These are phyloP conservation scores for Fusarium chlamydosporum DNA, from an alignment of 2,329 filamentous ascomycete species.

Conservation along the genomic window DNA sequence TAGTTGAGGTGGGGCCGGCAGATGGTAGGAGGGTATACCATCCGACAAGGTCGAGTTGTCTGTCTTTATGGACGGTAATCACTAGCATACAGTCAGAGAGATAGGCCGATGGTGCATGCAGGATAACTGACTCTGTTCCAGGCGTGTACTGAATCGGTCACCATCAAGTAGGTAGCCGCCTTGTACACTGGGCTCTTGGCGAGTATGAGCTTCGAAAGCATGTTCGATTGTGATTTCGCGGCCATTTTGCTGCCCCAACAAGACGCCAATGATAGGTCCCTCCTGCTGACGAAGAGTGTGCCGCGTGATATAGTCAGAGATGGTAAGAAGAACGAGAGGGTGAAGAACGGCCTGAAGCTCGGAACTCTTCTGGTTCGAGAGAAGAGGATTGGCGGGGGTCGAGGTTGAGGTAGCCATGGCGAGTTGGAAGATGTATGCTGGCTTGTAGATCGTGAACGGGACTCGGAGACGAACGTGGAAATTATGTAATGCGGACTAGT, in stretches of 20 bases:
- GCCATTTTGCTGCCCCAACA: conserved; percentile 93
- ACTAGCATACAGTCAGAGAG: conserved; percentile 66
- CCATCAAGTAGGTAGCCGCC: conserved; percentile 74
- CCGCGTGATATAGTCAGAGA: conserved; percentile 96
- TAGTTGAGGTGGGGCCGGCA: conserved; percentile 77
- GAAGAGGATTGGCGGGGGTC: conserved; percentile 65
- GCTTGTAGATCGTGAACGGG: neutral
- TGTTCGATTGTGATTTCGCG: conserved; percentile 92
- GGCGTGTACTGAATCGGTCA: conserved; percentile 80
- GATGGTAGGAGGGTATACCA: conserved; percentile 88
- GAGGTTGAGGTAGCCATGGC: conserved; percentile 63
- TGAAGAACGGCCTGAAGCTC: conserved; percentile 90
- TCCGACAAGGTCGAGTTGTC: conserved; percentile 87
- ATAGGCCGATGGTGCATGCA: neutral
- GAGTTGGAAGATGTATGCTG: conserved; percentile 14
- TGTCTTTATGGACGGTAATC: conserved; percentile 88
- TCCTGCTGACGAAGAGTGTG: conserved; percentile 82
- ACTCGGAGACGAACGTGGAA: conserved; percentile 1
- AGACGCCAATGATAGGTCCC: conserved; percentile 84
- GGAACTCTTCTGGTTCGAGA: conserved; percentile 76
- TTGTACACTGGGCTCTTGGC: conserved; percentile 60
- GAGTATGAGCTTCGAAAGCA: conserved; percentile 85
- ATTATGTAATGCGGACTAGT: neutral
- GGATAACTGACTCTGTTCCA: conserved; percentile 81
- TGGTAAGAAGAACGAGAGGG: conserved; percentile 93